phyloP scores from a whole-genome alignment of 352 stramenopile genomes.

The Hyphochytrium catenoides region DNA sequence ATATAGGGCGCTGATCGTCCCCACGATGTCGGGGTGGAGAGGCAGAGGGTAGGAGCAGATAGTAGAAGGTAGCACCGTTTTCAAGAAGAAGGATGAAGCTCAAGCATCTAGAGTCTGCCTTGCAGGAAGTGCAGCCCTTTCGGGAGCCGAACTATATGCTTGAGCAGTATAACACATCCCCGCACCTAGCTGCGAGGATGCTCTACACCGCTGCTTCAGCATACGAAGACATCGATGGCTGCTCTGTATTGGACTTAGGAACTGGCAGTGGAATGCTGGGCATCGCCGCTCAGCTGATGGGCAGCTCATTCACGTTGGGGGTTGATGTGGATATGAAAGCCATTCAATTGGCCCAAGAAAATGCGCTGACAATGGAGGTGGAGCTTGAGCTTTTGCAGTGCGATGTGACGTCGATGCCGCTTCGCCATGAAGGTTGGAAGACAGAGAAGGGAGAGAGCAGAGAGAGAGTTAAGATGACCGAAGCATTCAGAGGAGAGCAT shows the following conservation, averaged over 20 bases:
- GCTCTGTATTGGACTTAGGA: conserved; percentile 19
- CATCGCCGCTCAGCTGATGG: conserved; percentile 16
- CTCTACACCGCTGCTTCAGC: conserved; percentile 14
- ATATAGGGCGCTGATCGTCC: too few species aligned
- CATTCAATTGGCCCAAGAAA: conserved; percentile 15
- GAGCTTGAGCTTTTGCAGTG: too few species aligned
- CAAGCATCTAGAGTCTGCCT: conserved; percentile 29
- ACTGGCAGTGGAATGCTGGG: conserved; percentile 27
- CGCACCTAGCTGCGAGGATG: conserved; percentile 14
- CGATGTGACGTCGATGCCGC: too few species aligned
- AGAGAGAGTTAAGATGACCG: conserved; percentile 4
- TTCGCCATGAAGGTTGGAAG: too few species aligned
- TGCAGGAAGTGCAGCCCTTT: conserved; percentile 9
- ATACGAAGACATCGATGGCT: conserved; percentile 18
- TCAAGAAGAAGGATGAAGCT: conserved; percentile 16
- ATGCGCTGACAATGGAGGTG: too few species aligned
- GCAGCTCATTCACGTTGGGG: conserved; percentile 14
- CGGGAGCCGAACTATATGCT: conserved; percentile 15
- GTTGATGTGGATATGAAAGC: conserved; percentile 27
- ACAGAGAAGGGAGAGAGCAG: conserved; percentile 10
- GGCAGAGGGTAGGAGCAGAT: too few species aligned
- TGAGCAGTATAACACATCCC: conserved; percentile 30
- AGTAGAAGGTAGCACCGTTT: too few species aligned
- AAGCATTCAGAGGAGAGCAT: conserved; percentile 7
- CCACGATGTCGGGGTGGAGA: too few species aligned